Evolutionary conservation across 2,329 filamentous ascomycete genomes (phyloP), one percentile per base, ranked within the genome.

Genomic region (Arthroderma sp.): DNA sequence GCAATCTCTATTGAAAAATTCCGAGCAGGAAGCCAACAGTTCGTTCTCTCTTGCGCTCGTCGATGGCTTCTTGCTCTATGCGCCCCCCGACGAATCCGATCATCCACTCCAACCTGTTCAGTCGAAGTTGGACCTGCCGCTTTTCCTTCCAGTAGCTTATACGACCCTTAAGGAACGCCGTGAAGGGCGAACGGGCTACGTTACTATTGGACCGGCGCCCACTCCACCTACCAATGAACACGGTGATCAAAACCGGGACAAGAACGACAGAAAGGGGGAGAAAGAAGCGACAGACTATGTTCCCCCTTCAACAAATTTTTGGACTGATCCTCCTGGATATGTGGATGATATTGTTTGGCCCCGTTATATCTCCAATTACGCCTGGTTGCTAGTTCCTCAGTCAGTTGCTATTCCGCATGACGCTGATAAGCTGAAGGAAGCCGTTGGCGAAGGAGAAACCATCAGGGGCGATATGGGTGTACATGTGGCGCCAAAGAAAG

Each of bases 281-380:
- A 38, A 31, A 33, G 40, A 44, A 40, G 46, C 43, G 6, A 40
- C 50, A 34, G 57, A 56, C 51, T 57, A 63, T 54, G 38, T 58
- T 66, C 33, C 72, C 1, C 57, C 57, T 29, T 59, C 46, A 22
- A 40, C 95, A 57, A 89, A 88, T 29, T 98, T 95, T 67, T 98
- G 91, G 91, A 74, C 80, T 46, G 91, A 98, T 62, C 91, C 91
- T 0, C 86, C 86, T 0, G 88, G 86, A 0, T 98, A 96, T 61
- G 87, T 96, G 33, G 88, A 96, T 60, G 77, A 83, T 59, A 75
- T 98, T 44, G 91, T 98, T 4, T 98, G 91, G 91, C 89, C 89
- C 3, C 89, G 94, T 56, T 96, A 95, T 63, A 84, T 83, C 3
- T 71, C 75, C 43, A 78, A 86, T 55, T 88, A 96, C 66, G 69